Evolutionary conservation across 306 rosid species (phyloP).

Genomic region (Lathyrus sativus): DNA sequence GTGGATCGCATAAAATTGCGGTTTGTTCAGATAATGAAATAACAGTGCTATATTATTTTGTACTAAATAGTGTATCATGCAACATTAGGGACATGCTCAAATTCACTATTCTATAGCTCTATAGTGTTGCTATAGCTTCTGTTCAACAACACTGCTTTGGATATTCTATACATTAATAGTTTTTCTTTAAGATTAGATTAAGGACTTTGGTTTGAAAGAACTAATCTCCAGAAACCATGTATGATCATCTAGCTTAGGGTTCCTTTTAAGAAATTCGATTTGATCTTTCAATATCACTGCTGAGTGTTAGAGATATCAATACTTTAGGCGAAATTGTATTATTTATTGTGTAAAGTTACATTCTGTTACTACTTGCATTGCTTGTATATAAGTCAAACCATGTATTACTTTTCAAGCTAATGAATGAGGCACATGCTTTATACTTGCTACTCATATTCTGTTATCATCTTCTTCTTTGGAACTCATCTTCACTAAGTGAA

Average conservation of each 20-base stretch:
- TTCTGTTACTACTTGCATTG: too few species aligned
- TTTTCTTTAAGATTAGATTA: background rate
- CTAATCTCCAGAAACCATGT: constrained; percentile 90
- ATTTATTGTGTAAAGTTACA: too few species aligned
- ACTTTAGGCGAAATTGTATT: too few species aligned
- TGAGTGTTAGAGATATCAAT: too few species aligned
- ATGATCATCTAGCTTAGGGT: constrained; percentile 58
- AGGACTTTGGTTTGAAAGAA: constrained; percentile 25
- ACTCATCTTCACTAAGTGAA: too few species aligned
- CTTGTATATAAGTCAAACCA: too few species aligned
- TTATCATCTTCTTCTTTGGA: too few species aligned
- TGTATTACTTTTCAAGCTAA: too few species aligned
- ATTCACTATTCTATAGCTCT: background rate
- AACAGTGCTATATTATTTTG: background rate
- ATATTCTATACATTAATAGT: constrained; percentile 4
- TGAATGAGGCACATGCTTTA: too few species aligned
- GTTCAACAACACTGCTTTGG: background rate
- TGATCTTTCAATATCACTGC: constrained; percentile 59
- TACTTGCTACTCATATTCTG: too few species aligned
- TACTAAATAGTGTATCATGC: background rate
- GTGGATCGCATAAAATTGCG: background rate
- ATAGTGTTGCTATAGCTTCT: background rate
- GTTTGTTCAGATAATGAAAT: background rate
- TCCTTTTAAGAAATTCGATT: constrained; percentile 63
- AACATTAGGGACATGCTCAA: too few species aligned